phyloP scores from a whole-genome alignment of 2,329 filamentous ascomycete species.

The Fusarium domesticum region DNA sequence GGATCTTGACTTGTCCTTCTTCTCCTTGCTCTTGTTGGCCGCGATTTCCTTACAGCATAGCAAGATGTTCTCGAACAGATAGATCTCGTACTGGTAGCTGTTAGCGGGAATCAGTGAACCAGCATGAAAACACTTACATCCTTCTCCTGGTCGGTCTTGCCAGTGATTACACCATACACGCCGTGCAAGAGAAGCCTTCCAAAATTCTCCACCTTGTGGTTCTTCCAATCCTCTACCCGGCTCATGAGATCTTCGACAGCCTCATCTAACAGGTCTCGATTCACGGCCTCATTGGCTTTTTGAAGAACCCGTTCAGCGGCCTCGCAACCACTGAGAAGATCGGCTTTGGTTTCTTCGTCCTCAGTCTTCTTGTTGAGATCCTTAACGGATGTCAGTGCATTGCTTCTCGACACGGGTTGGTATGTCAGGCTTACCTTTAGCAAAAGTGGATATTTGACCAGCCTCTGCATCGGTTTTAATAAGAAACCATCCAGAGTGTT shows the following conservation, averaged over 20 bases:
- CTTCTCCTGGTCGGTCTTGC: constrained; percentile 85
- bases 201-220: constrained; percentile 85
- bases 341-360: constrained; percentile 65
- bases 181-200: constrained; percentile 85
- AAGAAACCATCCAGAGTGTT: constrained; percentile 89
- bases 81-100: constrained; percentile 81
- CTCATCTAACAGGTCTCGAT: constrained; percentile 79
- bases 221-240: constrained; percentile 96
- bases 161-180: constrained; percentile 86
- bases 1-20: constrained; percentile 62
- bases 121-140: constrained; percentile 57
- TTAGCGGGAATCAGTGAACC: constrained; percentile 20
- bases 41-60: constrained; percentile 96
- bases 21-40: constrained; percentile 77
- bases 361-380: constrained; percentile 85
- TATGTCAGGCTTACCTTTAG: constrained; percentile 61
- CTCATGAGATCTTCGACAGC: constrained; percentile 76
- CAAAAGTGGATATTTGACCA: constrained; percentile 91
- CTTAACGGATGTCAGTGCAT: constrained; percentile 45
- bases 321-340: constrained; percentile 74
- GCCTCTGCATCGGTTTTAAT: constrained; percentile 91
- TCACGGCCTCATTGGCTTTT: constrained; percentile 86
- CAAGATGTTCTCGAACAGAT: constrained; percentile 91
- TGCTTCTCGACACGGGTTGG: constrained; percentile 4
- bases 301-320: constrained; percentile 78